phyloP scores from a whole-genome alignment of 306 rosid genomes.

The Citrullus mucosospermus region DNA sequence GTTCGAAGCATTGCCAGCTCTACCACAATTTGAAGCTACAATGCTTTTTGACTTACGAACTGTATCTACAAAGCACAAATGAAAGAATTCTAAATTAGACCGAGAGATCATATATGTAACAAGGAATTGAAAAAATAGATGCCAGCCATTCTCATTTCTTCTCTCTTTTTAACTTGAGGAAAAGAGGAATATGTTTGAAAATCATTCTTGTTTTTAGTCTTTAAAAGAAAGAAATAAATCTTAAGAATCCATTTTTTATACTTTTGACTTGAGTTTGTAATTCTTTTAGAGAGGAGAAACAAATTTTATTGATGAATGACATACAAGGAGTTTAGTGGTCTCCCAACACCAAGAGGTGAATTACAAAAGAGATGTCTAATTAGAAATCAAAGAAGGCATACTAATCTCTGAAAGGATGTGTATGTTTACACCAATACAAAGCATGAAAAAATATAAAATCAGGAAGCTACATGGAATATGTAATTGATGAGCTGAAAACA shows the following conservation, averaged over 20 bases:
- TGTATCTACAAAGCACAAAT: neutral
- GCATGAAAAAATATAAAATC: too few relatives aligned
- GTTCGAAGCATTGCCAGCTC: neutral
- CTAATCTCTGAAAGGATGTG: too few relatives aligned
- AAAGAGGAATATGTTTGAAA: neutral
- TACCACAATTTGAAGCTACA: neutral
- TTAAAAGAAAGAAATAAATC: neutral
- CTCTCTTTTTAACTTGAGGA: neutral
- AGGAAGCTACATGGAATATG: too few relatives aligned
- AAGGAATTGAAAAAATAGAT: neutral
- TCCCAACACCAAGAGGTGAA: too few relatives aligned
- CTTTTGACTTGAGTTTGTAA: neutral
- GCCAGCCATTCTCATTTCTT: neutral
- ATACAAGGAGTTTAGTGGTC: too few relatives aligned
- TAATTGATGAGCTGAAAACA: neutral
- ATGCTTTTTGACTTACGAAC: neutral
- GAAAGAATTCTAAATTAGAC: neutral
- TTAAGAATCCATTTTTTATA: neutral
- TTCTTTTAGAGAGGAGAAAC: too few relatives aligned
- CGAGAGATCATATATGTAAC: neutral
- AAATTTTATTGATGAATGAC: too few relatives aligned
- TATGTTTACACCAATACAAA: too few relatives aligned
- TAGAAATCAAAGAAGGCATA: too few relatives aligned
- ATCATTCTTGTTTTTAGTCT: neutral
- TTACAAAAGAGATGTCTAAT: too few relatives aligned